phyloP scores from a whole-genome alignment of 805 yeast species.

The Yarrowia bubula region DNA sequence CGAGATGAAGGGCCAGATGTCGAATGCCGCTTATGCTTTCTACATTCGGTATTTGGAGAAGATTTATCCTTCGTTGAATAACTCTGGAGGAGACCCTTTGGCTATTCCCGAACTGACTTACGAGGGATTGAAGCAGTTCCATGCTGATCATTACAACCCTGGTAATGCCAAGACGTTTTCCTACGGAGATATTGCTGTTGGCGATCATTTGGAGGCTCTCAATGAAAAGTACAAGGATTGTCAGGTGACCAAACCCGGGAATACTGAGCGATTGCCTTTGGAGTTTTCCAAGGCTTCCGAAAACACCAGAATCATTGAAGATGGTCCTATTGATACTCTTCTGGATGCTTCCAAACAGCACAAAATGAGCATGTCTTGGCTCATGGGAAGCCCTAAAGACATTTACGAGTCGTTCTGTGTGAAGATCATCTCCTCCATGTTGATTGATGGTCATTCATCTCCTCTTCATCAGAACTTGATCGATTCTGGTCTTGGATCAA shows the following conservation, averaged over 20 bases:
- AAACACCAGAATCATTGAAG: slow-evolving; percentile 41
- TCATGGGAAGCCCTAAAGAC: slow-evolving; percentile 69
- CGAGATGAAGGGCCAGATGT: slow-evolving; percentile 97
- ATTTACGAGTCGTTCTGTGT: slow-evolving; percentile 68
- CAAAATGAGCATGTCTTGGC: slow-evolving; percentile 86
- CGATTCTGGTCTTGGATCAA: slow-evolving; percentile 81
- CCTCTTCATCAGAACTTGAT: slow-evolving; percentile 83
- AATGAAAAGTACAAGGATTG: slow-evolving; percentile 39
- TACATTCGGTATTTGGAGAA: slow-evolving; percentile 82
- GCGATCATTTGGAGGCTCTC: slow-evolving; percentile 49
- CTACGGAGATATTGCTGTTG: slow-evolving; percentile 74
- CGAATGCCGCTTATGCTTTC: slow-evolving; percentile 80
- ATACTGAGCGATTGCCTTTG: slow-evolving; percentile 8
- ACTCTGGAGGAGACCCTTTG: slow-evolving; percentile 93
- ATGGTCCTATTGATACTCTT: slow-evolving; percentile 84
- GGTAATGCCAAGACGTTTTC: slow-evolving; percentile 84
- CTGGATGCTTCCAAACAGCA: slow-evolving; percentile 62
- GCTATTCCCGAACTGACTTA: slow-evolving; percentile 71
- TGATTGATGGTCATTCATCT: slow-evolving; percentile 89
- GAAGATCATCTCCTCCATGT: slow-evolving; percentile 64
- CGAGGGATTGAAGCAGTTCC: slow-evolving; percentile 76
- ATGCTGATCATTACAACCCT: slow-evolving; percentile 76
- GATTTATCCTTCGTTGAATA: slow-evolving; percentile 78
- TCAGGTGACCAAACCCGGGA: slow-evolving; percentile 32
- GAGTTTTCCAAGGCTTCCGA: slow-evolving; percentile 35